These are phyloP conservation scores for Limonium bicolor DNA, from an alignment of 148 eudicot species.

Conservation along the genomic window DNA sequence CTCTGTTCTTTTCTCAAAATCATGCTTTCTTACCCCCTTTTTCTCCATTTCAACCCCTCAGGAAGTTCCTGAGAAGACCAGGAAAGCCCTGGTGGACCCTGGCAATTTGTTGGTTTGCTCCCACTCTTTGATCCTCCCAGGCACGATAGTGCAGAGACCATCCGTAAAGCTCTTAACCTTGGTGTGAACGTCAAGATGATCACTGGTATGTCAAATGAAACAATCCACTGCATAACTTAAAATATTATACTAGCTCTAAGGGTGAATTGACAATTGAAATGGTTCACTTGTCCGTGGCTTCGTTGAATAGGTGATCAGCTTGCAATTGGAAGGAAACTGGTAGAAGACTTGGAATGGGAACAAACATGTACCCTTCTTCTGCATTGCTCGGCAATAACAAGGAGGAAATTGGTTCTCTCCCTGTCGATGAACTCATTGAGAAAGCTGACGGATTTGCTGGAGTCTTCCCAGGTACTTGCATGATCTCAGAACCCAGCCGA, in stretches of 20 bases:
- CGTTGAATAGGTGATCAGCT: conserved; percentile 69
- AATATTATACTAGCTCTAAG: background rate
- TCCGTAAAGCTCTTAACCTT: conserved; percentile 81
- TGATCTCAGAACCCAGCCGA: too few species aligned
- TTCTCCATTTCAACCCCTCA: background rate
- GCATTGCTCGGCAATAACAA: conserved; percentile 66
- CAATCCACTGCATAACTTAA: too few species aligned
- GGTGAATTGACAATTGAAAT: background rate
- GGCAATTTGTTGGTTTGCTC: conserved; percentile 82
- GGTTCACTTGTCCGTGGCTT: background rate
- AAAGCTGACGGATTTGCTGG: conserved; percentile 97
- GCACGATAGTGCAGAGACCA: conserved; percentile 88
- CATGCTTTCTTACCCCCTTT: background rate
- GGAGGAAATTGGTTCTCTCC: conserved; percentile 60
- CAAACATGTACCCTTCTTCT: conserved; percentile 91
- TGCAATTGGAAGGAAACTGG: conserved; percentile 97
- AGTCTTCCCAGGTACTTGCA: conserved; percentile 66
- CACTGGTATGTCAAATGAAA: conserved; percentile 77
- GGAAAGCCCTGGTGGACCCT: conserved; percentile 71
- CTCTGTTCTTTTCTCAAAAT: background rate
- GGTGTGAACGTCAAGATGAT: conserved; percentile 96
- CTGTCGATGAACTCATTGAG: conserved; percentile 80
- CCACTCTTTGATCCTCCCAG: conserved; percentile 96
- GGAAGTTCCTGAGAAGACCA: conserved; percentile 78
- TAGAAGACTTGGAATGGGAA: conserved; percentile 94